Base-by-base conservation (phyloP, 306 rosid species). In the Alnus rubra region DNA sequence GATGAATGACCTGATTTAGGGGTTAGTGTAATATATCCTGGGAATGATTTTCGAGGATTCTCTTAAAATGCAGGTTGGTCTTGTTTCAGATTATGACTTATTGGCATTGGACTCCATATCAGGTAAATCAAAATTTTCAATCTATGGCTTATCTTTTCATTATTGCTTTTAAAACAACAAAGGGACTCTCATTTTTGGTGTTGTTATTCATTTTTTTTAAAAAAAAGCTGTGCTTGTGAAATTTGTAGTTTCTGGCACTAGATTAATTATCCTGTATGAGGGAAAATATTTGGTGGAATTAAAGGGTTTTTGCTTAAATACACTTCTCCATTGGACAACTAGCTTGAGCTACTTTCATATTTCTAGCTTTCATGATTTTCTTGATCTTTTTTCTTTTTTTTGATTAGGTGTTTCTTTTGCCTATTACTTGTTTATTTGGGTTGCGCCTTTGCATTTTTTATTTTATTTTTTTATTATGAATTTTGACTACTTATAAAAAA, bases 21-120 rank as follows among this genome's bases (percentile, higher is more conserved):
- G 44, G 56, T 58, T 62, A 13, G 6, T 23, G 13, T 67, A 78
- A 7, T 75, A 30, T 47, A 69, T 76, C 55, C 33, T 76, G 55
- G 68, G 75, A 75, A 64, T 79, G 73, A 81, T 74, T 75, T 72
- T 56, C 77, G n/a, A 76, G 63, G 39, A 73, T 84, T 83, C 59
- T 77, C 76, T 78, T 70, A 28, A 71, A 75, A 47, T 80, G 89
- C 86, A 92, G 98, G 98, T 95, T 74, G 98, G 98, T 69, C 92
- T 93, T 79, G 92, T 95, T 85, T 95, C 98, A 31, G 98, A 92
- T 75, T 92, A 91, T 44, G 98, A 95, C 85, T 84, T 95, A 85
- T 87, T 92, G 81, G 98, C 98, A 71, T 81, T 95, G 86, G 98
- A 95, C 74, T 88, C 97, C 58, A 88, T 95, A 80, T 89, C 92